Evolutionary conservation across 371 early-diverging fungal genomes (phyloP).

Genomic region (Mucor lusitanicus): DNA sequence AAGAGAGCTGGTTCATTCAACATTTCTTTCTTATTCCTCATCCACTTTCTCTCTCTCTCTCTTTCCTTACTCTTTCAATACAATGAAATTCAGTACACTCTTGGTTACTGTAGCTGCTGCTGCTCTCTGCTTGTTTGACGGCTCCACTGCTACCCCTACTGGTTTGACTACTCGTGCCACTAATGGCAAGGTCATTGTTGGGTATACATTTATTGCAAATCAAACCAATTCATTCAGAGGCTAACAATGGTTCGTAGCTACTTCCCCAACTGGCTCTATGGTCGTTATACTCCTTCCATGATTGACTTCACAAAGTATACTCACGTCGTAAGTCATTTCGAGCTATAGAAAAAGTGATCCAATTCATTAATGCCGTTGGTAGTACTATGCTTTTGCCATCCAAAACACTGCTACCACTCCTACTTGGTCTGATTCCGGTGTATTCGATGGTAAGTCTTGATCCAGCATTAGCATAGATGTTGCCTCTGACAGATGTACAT

Average conservation of each 20-base stretch:
- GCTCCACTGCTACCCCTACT: slow-evolving; percentile 11
- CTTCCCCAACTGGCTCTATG: slow-evolving; percentile 42
- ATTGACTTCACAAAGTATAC: slow-evolving; percentile 58
- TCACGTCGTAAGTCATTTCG: slow-evolving; percentile 39
- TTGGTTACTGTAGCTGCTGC: slow-evolving; percentile 9
- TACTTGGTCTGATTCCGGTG: slow-evolving; percentile 29
- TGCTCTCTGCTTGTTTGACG: slow-evolving; percentile 14
- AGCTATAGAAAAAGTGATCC: no score
- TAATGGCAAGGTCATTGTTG: slow-evolving; percentile 23
- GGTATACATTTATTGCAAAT: slow-evolving; percentile 8
- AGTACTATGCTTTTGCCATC: slow-evolving; percentile 54
- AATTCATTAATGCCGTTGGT: not conserved
- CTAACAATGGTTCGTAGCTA: slow-evolving; percentile 15
- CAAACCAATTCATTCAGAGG: not conserved
- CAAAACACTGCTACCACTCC: slow-evolving; percentile 34
- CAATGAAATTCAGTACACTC: slow-evolving; percentile 18
- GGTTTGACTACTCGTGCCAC: slow-evolving; percentile 13
- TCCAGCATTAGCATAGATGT: not conserved
- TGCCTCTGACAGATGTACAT: not conserved
- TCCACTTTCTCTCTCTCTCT: not conserved
- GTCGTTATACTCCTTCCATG: slow-evolving; percentile 29
- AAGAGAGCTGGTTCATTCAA: not conserved
- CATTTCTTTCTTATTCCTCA: not conserved
- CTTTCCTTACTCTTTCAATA: not conserved
- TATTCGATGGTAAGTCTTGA: slow-evolving; percentile 22